Evolutionary conservation across 179 eudicot genomes (phyloP).

Genomic region (Beta corolliflora): DNA sequence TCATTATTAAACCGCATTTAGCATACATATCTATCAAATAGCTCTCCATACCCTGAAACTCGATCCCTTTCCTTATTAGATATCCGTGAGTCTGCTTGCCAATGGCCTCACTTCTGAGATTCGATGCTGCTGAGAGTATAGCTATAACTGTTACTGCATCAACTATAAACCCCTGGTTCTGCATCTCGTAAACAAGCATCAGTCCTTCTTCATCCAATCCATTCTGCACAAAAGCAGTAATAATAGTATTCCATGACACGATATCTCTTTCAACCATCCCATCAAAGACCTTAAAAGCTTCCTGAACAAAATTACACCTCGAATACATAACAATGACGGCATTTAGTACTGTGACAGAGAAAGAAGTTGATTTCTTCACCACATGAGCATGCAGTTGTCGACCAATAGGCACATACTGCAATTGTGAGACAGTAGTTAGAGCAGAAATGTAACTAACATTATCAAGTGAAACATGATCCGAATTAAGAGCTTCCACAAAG

Average conservation of each 20-base stretch:
- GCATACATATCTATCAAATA: slow-evolving; percentile 74
- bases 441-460: slow-evolving; percentile 56
- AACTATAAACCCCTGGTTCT: slow-evolving; percentile 52
- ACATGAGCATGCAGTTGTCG: slow-evolving; percentile 57
- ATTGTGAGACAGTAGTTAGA: slow-evolving; percentile 56
- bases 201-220: slow-evolving; percentile 63
- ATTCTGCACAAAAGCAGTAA: slow-evolving; percentile 66
- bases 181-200: slow-evolving; percentile 75
- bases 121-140: slow-evolving; percentile 69
- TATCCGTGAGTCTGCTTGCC: slow-evolving; percentile 72
- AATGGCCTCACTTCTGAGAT: slow-evolving; percentile 46
- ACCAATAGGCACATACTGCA: slow-evolving; percentile 50
- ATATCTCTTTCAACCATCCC: slow-evolving; percentile 62
- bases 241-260: slow-evolving; percentile 75
- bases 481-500: slow-evolving; percentile 49
- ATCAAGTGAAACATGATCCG: slow-evolving; percentile 39
- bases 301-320: slow-evolving; percentile 50
- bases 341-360: slow-evolving; percentile 47
- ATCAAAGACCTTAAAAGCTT: slow-evolving; percentile 56
- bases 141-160: slow-evolving; percentile 66
- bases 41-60: slow-evolving; percentile 65
- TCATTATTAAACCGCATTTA: slow-evolving; percentile 49
- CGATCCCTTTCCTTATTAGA: slow-evolving; percentile 54
- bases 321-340: slow-evolving; percentile 70
- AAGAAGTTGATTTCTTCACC: slow-evolving; percentile 34